Evolutionary conservation across 2,329 filamentous ascomycete genomes (phyloP).

Genomic region (Stemphylium beticola): DNA sequence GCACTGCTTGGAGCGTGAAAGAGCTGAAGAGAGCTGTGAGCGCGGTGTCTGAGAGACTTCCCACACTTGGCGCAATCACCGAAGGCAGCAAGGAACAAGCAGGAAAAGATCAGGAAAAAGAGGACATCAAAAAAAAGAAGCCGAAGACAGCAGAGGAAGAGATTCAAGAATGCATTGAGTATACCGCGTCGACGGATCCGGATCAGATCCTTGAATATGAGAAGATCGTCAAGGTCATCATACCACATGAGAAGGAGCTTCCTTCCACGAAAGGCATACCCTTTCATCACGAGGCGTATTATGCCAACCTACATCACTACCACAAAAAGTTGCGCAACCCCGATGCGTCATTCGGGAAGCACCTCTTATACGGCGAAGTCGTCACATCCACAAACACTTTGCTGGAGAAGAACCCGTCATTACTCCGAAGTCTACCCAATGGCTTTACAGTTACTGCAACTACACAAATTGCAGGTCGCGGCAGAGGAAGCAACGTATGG

Average conservation of each 20-base stretch:
- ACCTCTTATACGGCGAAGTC: constrained; percentile 86
- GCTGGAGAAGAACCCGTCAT: constrained; percentile 85
- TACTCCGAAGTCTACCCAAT: constrained; percentile 76
- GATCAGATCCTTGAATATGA: constrained; percentile 77
- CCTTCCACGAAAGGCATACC: constrained; percentile 78
- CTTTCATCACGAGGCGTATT: constrained; percentile 85
- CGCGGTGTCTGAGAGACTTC: constrained; percentile 35
- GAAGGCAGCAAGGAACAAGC: constrained; percentile 15
- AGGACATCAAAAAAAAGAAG: constrained; percentile 33
- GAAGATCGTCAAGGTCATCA: constrained; percentile 72
- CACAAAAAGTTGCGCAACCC: constrained; percentile 64
- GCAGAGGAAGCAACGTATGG: constrained; percentile 93
- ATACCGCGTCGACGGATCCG: constrained; percentile 42
- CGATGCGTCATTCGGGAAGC: constrained; percentile 71
- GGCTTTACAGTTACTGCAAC: constrained; percentile 91
- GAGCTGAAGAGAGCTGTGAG: constrained; percentile 46
- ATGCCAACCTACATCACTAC: constrained; percentile 72
- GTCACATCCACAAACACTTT: constrained; percentile 94
- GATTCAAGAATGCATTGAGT: constrained; percentile 36
- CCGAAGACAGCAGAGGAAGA: constrained; percentile 36
- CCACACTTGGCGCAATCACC: constrained; percentile 34
- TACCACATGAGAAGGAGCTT: constrained; percentile 71
- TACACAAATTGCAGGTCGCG: constrained; percentile 84
- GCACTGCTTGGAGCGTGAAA: constrained; percentile 51
- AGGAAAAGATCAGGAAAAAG: constrained; percentile 4